phyloP scores from a whole-genome alignment of 2,329 filamentous ascomycete genomes.

The Aureobasidium sp. region DNA sequence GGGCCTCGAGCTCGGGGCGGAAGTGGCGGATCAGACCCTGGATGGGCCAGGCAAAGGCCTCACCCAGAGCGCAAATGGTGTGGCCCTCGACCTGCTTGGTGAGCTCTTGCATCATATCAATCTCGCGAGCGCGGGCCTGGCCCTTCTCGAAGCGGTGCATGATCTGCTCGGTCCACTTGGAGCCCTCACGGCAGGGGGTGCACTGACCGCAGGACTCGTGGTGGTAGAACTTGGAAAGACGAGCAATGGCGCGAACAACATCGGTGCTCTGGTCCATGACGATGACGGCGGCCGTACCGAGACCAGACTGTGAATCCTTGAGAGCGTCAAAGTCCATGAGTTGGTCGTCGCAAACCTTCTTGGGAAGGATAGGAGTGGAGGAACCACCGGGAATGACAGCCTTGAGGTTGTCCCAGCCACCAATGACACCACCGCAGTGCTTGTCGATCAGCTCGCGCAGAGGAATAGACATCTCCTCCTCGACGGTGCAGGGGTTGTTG shows the following conservation, averaged over 20 bases:
- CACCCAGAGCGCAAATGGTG: conserved; percentile 95
- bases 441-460: conserved; percentile 94
- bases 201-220: conserved; percentile 98
- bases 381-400: conserved; percentile 94
- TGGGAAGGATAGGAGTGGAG: conserved; percentile 91
- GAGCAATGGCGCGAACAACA: conserved; percentile 86
- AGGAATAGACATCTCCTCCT: conserved; percentile 99
- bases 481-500: conserved; percentile 96
- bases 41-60: conserved; percentile 97
- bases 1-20: conserved; percentile 86
- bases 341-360: conserved; percentile 83
- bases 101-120: conserved; percentile 98
- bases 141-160: conserved; percentile 95
- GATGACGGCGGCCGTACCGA: conserved; percentile 94
- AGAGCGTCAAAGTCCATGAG: conserved; percentile 98
- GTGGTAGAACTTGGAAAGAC: conserved; percentile 93
- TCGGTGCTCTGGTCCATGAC: conserved; percentile 99
- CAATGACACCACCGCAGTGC: conserved; percentile 93
- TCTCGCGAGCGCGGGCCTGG: conserved; percentile 80
- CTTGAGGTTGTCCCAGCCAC: conserved; percentile 95
- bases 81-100: conserved; percentile 99
- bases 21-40: conserved; percentile 98
- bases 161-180: conserved; percentile 98
- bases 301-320: conserved; percentile 95
- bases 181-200: conserved; percentile 97